Evolutionary conservation across 345 rosid genomes (phyloP), one percentile per base, ranked within the genome.

Genomic region (Viola odorata): DNA sequence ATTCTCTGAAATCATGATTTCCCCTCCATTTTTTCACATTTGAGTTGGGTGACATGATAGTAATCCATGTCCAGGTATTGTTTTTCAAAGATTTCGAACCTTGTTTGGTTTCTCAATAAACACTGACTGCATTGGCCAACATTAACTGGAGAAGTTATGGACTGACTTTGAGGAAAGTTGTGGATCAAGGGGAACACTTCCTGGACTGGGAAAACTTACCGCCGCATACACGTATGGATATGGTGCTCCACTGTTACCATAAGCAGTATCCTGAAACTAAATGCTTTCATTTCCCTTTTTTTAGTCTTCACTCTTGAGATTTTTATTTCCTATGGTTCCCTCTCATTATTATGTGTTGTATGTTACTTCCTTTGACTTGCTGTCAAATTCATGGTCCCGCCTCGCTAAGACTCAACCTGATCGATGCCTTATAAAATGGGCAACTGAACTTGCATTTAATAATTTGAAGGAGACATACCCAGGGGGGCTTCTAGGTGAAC

Each of bases 121-220:
- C 79, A 62, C 70, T 83, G 55, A 82, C 54, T 41, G 96, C 86
- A 49, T 63, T 94, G 71, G 69, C 74, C 63, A 74, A 81, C 76
- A 62, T 86, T 54, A 87, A 87, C 66, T 94, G 99, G 99, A 85
- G 80, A 80, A 83, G 79, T 62, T 94, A 90, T 57, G 99, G 96
- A 66, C 75, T 94, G 82, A 66, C 63, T 50, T 68, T 86, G 62
- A 68, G 61, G 39, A 81, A 54, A 41, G 73, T 74, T 63, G 69
- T 45, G 44, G 86, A 86, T 56, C 79, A 77, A 71, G 86, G 73
- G 38, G 82, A 75, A 60, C 59, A 52, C 60, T 64, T 71, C 37
- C 75, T 90, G 5, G 83, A 78, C 66, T 90, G 95, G 99, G 95
- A 75, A 60, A 75, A 79, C 79, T 76, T 85, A 58, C 91, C 86